Conservation (phyloP, 306 rosid species). For the Potentilla sterilis region DNA sequence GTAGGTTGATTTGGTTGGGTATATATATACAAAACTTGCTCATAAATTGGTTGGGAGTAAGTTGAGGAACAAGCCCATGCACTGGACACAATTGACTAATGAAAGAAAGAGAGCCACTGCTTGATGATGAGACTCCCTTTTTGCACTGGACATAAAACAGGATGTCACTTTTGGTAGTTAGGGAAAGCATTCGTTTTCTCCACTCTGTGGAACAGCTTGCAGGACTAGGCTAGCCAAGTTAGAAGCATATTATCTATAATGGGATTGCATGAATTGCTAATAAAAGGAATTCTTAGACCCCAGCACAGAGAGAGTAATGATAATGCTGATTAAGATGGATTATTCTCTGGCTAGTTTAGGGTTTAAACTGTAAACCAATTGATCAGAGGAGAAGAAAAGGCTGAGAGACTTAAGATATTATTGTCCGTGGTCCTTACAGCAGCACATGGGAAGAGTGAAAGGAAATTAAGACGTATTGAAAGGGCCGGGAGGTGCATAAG, state of each 20-base stretch:
- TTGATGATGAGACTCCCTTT: not conserved
- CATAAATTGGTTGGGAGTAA: slow-evolving; percentile 17
- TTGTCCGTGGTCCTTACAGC: slow-evolving; percentile 51
- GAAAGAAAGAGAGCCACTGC: slow-evolving; percentile 29
- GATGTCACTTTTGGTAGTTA: slow-evolving; percentile 6
- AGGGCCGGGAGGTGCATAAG: slow-evolving; percentile 14
- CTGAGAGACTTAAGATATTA: slow-evolving; percentile 7
- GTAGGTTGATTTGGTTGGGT: slow-evolving; percentile 1
- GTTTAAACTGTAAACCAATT: not conserved
- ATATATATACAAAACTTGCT: slow-evolving; percentile 4
- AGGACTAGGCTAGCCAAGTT: not conserved
- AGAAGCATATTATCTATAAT: not conserved
- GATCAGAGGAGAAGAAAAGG: not conserved
- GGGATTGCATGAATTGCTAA: slow-evolving; percentile 2
- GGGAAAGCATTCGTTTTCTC: not conserved
- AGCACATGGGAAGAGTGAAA: slow-evolving; percentile 51
- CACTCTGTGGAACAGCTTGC: slow-evolving; percentile 9
- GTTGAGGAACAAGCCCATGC: slow-evolving; percentile 26
- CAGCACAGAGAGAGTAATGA: not conserved
- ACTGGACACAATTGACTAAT: slow-evolving; percentile 24
- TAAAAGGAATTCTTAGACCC: not conserved
- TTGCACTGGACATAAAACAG: slow-evolving; percentile 1
- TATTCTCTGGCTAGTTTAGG: not conserved
- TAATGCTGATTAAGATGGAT: not conserved
- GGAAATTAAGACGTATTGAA: not conserved